phyloP scores from a whole-genome alignment of 345 rosid species.

The Pugionium cornutum region DNA sequence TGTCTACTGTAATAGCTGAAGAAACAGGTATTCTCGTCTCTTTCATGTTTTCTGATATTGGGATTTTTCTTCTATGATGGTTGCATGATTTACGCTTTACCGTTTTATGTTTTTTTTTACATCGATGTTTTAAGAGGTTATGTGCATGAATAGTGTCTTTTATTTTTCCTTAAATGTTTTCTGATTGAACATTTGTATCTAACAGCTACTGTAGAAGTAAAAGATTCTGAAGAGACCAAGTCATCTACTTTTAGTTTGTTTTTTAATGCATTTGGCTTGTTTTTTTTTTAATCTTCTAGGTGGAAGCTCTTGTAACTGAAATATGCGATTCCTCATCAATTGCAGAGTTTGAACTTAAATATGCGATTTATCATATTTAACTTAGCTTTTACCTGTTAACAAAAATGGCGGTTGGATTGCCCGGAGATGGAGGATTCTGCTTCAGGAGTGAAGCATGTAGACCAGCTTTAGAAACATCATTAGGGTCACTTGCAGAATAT shows the following conservation, averaged over 20 bases:
- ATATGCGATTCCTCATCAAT: conserved; percentile 53
- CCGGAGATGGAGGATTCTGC: conserved; percentile 83
- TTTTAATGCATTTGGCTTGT: background rate
- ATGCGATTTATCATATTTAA: background rate
- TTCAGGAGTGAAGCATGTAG: conserved; percentile 49
- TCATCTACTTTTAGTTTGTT: conserved; percentile 17
- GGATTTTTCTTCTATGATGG: background rate
- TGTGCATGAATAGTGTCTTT: conserved; percentile 1
- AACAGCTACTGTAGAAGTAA: conserved; percentile 36
- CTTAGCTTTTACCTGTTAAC: conserved; percentile 46
- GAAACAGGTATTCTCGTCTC: conserved; percentile 25
- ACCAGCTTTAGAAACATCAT: conserved; percentile 57
- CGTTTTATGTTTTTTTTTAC: too few species aligned
- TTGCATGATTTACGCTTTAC: background rate
- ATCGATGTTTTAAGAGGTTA: background rate
- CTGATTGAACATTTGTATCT: conserved; percentile 7
- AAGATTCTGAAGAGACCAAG: conserved; percentile 41
- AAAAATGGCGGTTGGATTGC: conserved; percentile 79
- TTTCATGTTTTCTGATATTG: background rate
- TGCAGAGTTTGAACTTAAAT: too few species aligned
- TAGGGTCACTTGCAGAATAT: conserved; percentile 50
- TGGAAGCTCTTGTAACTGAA: conserved; percentile 72
- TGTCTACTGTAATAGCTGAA: conserved; percentile 22
- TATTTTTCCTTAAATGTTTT: background rate
- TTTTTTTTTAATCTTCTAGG: conserved; percentile 43